phyloP scores from a whole-genome alignment of 352 stramenopile genomes.

The Blastocystis sp. region DNA sequence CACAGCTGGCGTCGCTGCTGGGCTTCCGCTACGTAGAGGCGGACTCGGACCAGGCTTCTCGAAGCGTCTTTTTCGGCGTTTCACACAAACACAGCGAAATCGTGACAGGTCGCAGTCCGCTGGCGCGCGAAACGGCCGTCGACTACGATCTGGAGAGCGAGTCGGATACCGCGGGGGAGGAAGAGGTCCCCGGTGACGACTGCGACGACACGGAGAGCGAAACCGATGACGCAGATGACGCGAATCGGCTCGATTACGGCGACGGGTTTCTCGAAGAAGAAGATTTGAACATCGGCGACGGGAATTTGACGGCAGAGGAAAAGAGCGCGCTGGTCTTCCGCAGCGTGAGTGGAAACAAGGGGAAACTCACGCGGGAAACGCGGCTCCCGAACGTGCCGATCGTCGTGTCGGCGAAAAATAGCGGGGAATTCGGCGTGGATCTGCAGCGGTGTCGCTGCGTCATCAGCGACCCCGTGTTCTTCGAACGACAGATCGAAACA shows the following conservation, averaged over 20 bases:
- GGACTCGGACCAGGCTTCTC: background rate
- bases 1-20: background rate
- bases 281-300: slow-evolving; percentile 42
- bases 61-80: slow-evolving; percentile 11
- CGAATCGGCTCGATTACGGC: slow-evolving; percentile 41
- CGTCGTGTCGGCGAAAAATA: background rate
- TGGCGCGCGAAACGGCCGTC: background rate
- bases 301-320: slow-evolving; percentile 14
- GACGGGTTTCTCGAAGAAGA: slow-evolving; percentile 43
- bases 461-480: slow-evolving; percentile 29
- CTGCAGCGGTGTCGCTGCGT: background rate
- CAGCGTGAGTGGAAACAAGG: slow-evolving; percentile 53
- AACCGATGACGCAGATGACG: background rate
- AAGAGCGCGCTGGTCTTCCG: slow-evolving; percentile 49
- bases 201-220: slow-evolving; percentile 51
- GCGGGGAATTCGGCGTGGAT: background rate
- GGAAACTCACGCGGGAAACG: slow-evolving; percentile 2
- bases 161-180: background rate
- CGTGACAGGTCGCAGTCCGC: background rate
- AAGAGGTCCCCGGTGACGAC: background rate
- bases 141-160: slow-evolving; percentile 41
- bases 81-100: background rate
- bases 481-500: background rate
- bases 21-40: slow-evolving; percentile 33
- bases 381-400: background rate